Conservation (phyloP, 2,329 filamentous ascomycete species). For the Fragosphaeria purpurea region DNA sequence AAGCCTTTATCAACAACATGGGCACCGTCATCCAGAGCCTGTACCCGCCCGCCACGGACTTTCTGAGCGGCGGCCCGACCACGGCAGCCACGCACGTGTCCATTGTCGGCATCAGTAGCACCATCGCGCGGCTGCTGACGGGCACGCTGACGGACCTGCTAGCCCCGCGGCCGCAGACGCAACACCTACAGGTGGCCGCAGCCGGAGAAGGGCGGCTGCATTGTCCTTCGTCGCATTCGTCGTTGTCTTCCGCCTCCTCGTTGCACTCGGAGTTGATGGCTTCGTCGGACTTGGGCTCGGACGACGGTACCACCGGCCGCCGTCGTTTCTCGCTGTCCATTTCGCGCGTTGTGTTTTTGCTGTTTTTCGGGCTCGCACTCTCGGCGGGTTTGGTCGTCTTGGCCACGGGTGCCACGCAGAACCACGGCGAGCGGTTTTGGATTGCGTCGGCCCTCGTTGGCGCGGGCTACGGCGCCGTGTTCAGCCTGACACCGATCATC, state of each 20-base stretch:
- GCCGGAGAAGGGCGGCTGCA: slow-evolving; percentile 2
- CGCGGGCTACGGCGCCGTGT: slow-evolving; percentile 85
- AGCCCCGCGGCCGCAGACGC: slow-evolving; percentile 56
- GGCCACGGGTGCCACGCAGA: slow-evolving; percentile 64
- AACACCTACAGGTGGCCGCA: slow-evolving; percentile 39
- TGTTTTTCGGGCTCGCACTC: slow-evolving; percentile 64
- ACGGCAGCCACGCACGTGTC: slow-evolving; percentile 82
- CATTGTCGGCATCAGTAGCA: slow-evolving; percentile 83
- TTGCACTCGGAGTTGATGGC: slow-evolving; percentile 8
- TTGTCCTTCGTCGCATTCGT: too few relatives aligned
- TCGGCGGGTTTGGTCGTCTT: slow-evolving; percentile 69
- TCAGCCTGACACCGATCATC: slow-evolving; percentile 81
- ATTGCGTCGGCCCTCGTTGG: slow-evolving; percentile 76
- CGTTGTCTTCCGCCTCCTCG: too few relatives aligned
- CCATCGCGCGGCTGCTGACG: slow-evolving; percentile 78
- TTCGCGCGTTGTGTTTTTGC: slow-evolving; percentile 70
- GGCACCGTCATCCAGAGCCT: slow-evolving; percentile 88
- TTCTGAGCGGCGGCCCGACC: slow-evolving; percentile 27
- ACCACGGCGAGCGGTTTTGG: slow-evolving; percentile 72
- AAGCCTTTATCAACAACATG: slow-evolving; percentile 95
- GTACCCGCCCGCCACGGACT: slow-evolving; percentile 39
- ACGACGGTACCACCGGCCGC: slow-evolving; percentile 9
- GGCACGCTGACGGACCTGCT: slow-evolving; percentile 83
- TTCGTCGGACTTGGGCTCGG: slow-evolving; percentile 9
- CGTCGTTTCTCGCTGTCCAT: slow-evolving; percentile 38